These are phyloP conservation scores for Spathaspora passalidarum DNA, from an alignment of 805 yeast species.

Conservation along the genomic window DNA sequence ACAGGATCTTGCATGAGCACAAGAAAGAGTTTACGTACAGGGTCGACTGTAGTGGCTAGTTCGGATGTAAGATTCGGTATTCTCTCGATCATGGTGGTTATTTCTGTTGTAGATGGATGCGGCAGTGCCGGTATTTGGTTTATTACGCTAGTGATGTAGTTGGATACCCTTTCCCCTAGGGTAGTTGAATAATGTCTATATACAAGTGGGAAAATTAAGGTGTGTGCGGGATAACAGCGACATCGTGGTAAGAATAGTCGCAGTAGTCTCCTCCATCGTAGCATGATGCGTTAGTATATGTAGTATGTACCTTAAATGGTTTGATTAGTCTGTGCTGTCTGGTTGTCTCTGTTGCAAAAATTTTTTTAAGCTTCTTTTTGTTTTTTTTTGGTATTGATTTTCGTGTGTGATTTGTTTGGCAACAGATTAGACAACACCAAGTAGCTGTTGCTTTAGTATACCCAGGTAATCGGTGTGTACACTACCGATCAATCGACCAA, in stretches of 20 bases:
- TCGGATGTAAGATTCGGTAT: slow-evolving; percentile 2
- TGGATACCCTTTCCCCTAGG: slow-evolving; percentile 1
- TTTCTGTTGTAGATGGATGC: background rate
- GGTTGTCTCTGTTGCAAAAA: background rate
- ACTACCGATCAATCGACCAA: too few relatives aligned
- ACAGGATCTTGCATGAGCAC: slow-evolving; percentile 31
- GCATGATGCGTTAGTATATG: background rate
- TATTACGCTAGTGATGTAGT: slow-evolving; percentile 1
- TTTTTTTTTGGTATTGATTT: too few relatives aligned
- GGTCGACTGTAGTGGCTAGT: slow-evolving; percentile 24
- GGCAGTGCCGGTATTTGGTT: background rate
- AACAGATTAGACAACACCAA: background rate
- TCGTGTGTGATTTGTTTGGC: background rate
- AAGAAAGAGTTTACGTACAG: slow-evolving; percentile 25
- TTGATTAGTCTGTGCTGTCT: too few relatives aligned
- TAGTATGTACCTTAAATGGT: background rate
- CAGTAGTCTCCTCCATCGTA: background rate
- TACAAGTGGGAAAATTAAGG: background rate
- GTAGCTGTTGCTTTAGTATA: too few relatives aligned
- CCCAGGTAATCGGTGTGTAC: background rate
- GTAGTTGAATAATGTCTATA: background rate
- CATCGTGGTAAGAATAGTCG: background rate
- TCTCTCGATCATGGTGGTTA: background rate
- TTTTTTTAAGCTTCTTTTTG: background rate
- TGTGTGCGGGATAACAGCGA: background rate